Base-by-base conservation (phyloP, 345 rosid species). In the Salix viminalis region DNA sequence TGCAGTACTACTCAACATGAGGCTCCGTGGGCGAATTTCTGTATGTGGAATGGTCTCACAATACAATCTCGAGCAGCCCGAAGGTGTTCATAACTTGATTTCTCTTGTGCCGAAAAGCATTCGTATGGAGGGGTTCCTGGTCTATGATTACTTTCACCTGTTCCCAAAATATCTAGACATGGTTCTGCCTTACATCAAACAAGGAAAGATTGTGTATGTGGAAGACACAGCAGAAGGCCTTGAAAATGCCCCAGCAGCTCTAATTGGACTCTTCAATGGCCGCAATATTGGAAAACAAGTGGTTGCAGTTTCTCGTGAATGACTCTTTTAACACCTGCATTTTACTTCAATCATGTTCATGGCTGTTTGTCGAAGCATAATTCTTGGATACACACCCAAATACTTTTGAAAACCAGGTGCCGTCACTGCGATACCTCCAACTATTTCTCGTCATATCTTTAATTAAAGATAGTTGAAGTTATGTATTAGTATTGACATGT, bases 281-380 rank as follows among this genome's bases (percentile, higher is more conserved):
- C 69, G 64, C n/a, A 84, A 82, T 71, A 73, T 79, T 1, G 82
- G 85, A 66, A 84, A 84, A 69, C 85, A 77, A 50, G 72, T 82
- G n/a, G 76, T 84, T 19, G 67, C 56, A 4, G 83, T 84, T 37
- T 77, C 87, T 42, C 81, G 28, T 7, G 87, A 82, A 24, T 84
- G 69, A 56, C 34, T 54, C 0, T 69, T 18, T 13, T 36, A 16
- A 71, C 56, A 1, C 52, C 52, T 14, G 18, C 16, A 14, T 46
- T 13, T 46, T 46, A 13, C 15, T 14, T 46, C 46, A 2, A 11
- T 41, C 46, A 10, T 41, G 44, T 2, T 41, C 44, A 41, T 41
- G 2, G 44, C 13, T 10, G 44, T 46, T 46, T 46, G 18, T 46
- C 5, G 16, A 14, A 46, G 18, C 18, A 46, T 14, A 0, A 46